Base-by-base conservation (phyloP, 495 filamentous ascomycete genomes). In the Penicillium tannophilum region DNA sequence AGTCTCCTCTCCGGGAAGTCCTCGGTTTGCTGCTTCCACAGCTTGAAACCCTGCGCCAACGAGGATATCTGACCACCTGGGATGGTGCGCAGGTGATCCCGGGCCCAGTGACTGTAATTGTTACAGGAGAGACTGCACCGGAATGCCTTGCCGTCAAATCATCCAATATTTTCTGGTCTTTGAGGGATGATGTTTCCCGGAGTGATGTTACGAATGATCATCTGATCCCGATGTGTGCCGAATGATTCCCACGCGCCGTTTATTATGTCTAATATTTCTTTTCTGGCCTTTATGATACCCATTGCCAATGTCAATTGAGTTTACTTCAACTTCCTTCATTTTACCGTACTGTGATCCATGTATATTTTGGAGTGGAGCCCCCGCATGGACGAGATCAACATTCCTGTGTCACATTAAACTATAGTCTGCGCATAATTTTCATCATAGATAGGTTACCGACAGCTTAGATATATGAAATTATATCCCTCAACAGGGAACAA, bases 101-200 rank as follows among this genome's bases (percentile, higher is more conserved):
- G 2, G 70, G 88, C 4, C 82, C 83, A n/a, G 67, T 94, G 30
- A 94, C 89, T 1, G 80, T 94, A 1, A 84, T 93, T 1, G 84
- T 83, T 1, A 89, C 86, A 0, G 89, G 90, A 10, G 82, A 82
- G 55, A 80, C 83, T 0, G 78, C 84, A 0, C 86, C 89, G 61
- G 71, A 84, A 35, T 63, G 73, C n/a, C 52, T 74, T 28, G 63
- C 19, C 12, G 7, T 56, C 53, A 20, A 60, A 6, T 79, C 83
- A 56, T 76, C 85, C 6, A 85, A 89, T 67, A 75, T 85, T 12
- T 90, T 92, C 70, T 88, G 86, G 68, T 87, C 89, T 0, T 85
- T 86, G 0, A 72, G 85, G 3, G 72, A 72, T 36, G 52, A 50
- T 10, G 46, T 60, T 35, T 47, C 17, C 3, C 14, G 14, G 17